Percentiles rank a stretch among this genome's conserved stretches.
phyloP scores from a whole-genome alignment of 768 basidiomycete species.

The Suillus lakei region DNA sequence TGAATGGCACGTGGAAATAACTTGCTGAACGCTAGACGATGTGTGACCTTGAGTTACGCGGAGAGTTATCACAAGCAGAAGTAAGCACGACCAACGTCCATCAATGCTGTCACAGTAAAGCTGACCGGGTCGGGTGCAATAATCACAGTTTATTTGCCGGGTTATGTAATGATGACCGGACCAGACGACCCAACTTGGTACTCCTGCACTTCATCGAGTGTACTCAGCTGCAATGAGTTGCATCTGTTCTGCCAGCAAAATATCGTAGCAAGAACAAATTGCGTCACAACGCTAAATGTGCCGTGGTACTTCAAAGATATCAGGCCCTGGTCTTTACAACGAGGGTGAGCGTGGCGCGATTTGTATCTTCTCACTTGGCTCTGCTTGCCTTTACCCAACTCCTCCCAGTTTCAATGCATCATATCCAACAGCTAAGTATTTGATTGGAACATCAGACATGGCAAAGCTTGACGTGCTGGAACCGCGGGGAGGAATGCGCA shows the following conservation, averaged over 20 bases:
- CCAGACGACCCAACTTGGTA: too few species aligned
- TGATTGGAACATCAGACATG: slow-evolving; percentile 56
- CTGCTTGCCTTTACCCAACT: slow-evolving; percentile 50
- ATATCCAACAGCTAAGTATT: slow-evolving; percentile 48
- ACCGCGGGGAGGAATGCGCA: slow-evolving; percentile 45
- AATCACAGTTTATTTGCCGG: neutral
- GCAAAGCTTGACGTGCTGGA: slow-evolving; percentile 47
- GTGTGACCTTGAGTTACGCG: neutral
- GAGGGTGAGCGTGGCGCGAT: slow-evolving; percentile 48
- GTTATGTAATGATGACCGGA: neutral
- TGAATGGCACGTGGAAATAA: neutral
- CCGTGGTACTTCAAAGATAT: too few species aligned
- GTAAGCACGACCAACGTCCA: slow-evolving; percentile 1
- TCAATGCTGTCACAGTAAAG: slow-evolving; percentile 3
- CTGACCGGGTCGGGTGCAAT: neutral
- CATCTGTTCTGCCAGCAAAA: too few species aligned
- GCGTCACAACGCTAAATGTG: too few species aligned
- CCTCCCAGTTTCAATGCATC: slow-evolving; percentile 47
- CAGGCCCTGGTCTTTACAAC: slow-evolving; percentile 73
- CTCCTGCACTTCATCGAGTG: too few species aligned
- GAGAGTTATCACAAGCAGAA: neutral
- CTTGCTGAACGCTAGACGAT: neutral
- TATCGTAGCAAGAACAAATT: too few species aligned
- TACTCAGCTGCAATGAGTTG: too few species aligned
- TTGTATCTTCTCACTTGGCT: slow-evolving; percentile 7